Conservation (phyloP, 2,329 filamentous ascomycete species). For the Neospermospora avenae region DNA sequence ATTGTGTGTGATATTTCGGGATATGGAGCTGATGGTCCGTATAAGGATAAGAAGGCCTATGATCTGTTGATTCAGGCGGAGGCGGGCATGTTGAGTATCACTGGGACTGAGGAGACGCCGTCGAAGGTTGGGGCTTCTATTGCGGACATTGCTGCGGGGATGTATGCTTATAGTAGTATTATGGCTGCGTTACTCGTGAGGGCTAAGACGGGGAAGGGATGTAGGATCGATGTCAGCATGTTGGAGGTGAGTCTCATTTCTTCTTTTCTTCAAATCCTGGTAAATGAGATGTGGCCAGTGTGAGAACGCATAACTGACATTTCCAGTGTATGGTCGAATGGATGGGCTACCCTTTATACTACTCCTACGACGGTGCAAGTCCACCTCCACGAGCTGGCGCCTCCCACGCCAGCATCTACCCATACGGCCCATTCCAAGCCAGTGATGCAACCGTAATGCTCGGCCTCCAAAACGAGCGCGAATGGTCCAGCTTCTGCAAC, state of each 20-base stretch:
- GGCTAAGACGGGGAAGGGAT: constrained; percentile 7
- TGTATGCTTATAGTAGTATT: constrained; percentile 12
- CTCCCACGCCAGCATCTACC: constrained; percentile 8
- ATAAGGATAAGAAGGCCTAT: constrained; percentile 11
- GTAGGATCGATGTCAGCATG: constrained; percentile 10
- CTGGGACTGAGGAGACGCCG: not conserved
- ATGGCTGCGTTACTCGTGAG: constrained; percentile 8
- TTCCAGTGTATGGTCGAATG: constrained; percentile 10
- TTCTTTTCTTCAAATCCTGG: not conserved
- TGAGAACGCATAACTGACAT: not conserved
- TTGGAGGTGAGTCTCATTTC: not conserved
- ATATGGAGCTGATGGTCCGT: constrained; percentile 1
- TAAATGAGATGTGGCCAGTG: not conserved
- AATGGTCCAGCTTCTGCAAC: constrained; percentile 3
- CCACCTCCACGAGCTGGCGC: constrained; percentile 1
- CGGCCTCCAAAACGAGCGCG: constrained; percentile 9
- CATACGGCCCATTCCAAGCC: constrained; percentile 4
- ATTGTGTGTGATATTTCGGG: constrained; percentile 6
- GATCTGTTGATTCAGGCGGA: constrained; percentile 11
- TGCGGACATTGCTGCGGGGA: constrained; percentile 8
- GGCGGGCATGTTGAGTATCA: constrained; percentile 2
- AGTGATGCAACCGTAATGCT: constrained; percentile 3
- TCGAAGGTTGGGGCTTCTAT: constrained; percentile 8
- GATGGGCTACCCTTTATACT: constrained; percentile 10
- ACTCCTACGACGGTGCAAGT: not conserved